Percentiles rank a stretch among this genome's conserved stretches.
phyloP scores from a whole-genome alignment of 1,284 basidiomycete species.

The Amylostereum chailletii region DNA sequence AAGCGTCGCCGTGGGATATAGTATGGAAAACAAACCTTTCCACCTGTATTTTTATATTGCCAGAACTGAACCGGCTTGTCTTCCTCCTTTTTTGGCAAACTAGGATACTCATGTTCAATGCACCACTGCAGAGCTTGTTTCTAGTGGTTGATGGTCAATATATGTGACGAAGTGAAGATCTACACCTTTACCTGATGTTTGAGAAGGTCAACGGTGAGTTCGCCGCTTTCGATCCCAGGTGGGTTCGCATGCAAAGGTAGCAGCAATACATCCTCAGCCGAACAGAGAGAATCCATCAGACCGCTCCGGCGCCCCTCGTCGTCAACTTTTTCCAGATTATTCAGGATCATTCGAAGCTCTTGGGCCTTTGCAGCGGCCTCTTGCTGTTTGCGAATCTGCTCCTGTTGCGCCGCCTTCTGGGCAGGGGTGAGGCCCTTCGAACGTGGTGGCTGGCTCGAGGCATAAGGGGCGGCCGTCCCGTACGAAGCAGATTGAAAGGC shows the following conservation, averaged over 20 bases:
- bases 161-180: constrained; percentile 9
- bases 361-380: constrained; percentile 49
- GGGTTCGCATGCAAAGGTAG: constrained; percentile 60
- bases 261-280: constrained; percentile 59
- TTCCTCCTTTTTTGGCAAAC: constrained; percentile 50
- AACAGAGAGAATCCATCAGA: constrained; percentile 58
- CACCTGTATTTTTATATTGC: constrained; percentile 50
- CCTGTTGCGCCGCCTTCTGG: constrained; percentile 23
- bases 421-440: constrained; percentile 14
- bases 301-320: constrained; percentile 67
- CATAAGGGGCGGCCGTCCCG: not conserved
- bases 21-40: constrained; percentile 32
- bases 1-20: not conserved
- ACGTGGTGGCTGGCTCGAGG: not conserved
- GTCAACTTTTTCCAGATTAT: constrained; percentile 65
- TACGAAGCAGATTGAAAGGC: not conserved
- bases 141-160: constrained; percentile 24
- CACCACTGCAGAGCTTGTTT: constrained; percentile 77
- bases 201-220: constrained; percentile 62
- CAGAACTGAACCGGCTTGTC: constrained; percentile 85
- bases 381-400: constrained; percentile 34
- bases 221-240: constrained; percentile 54
- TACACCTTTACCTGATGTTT: constrained; percentile 60
- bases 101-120: constrained; percentile 66
- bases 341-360: constrained; percentile 59